phyloP scores from a whole-genome alignment of 2,329 filamentous ascomycete species.

The Diaporthe vexans region DNA sequence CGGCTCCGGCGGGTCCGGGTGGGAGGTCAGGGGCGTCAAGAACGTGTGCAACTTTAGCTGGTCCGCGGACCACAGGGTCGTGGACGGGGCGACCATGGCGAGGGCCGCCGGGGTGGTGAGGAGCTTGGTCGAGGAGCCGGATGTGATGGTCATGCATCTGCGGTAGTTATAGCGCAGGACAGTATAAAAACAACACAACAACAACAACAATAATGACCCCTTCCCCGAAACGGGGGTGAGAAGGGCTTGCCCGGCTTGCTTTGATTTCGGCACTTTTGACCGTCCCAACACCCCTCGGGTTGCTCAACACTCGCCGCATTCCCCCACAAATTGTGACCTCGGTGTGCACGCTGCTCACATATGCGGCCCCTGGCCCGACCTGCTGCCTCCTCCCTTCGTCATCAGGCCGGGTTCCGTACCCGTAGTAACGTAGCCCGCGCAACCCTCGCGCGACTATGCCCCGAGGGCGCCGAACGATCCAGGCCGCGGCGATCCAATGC shows the following conservation, averaged over 20 bases:
- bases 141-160: slow-evolving; percentile 87
- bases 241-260: not conserved
- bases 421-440: not conserved
- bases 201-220: not conserved
- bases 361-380: slow-evolving; percentile 20
- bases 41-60: slow-evolving; percentile 94
- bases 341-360: slow-evolving; percentile 8
- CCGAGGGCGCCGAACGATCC: slow-evolving; percentile 16
- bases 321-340: slow-evolving; percentile 4
- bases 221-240: not conserved
- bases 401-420: slow-evolving; percentile 9
- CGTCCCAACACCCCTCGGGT: slow-evolving; percentile 1
- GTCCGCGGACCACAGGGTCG: slow-evolving; percentile 94
- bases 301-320: not conserved
- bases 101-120: slow-evolving; percentile 87
- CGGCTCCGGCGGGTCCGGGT: slow-evolving; percentile 60
- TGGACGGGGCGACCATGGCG: slow-evolving; percentile 96
- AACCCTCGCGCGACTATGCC: slow-evolving; percentile 5
- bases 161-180: slow-evolving; percentile 64
- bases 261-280: not conserved
- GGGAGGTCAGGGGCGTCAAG: slow-evolving; percentile 49
- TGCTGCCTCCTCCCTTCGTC: not conserved
- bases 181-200: not conserved
- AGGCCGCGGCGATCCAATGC: not conserved
- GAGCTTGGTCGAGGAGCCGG: slow-evolving; percentile 84